Percentiles rank a stretch among this genome's conserved stretches.
Evolutionary conservation across 208 protist genomes (phyloP).

Genomic region (Leishmania mexicana): DNA sequence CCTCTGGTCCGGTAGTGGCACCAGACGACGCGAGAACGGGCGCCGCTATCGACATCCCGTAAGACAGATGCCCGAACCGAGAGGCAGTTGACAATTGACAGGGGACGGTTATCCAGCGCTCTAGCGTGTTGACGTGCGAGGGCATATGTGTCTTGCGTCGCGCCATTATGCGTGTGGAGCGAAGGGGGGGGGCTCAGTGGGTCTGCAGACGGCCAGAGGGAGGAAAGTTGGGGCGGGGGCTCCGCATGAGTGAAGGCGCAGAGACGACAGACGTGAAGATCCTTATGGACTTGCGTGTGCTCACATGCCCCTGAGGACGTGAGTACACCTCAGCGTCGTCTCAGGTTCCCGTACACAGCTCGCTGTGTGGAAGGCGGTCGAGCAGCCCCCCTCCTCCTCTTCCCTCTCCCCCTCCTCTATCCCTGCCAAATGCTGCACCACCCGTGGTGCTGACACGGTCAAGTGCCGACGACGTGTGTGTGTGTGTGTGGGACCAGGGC

Average conservation of each 20-base stretch:
- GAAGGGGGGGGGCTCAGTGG: background rate
- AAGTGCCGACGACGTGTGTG: background rate
- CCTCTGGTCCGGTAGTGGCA: background rate
- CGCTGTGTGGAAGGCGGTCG: no score
- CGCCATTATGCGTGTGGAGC: background rate
- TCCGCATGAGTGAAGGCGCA: background rate
- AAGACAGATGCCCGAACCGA: background rate
- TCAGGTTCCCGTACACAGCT: background rate
- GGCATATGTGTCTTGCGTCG: background rate
- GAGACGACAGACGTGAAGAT: background rate
- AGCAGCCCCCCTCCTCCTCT: background rate
- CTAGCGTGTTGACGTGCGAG: background rate
- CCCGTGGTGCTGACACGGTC: no score
- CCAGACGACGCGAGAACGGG: background rate
- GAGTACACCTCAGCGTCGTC: background rate
- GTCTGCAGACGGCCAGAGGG: background rate
- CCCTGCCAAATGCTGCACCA: background rate
- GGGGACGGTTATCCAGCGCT: background rate
- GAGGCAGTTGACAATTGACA: background rate
- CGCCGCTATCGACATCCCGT: background rate
- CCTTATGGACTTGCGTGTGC: background rate
- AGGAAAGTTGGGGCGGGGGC: background rate
- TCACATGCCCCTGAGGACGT: background rate
- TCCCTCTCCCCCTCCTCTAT: background rate
- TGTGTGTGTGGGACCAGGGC: no score